Evolutionary conservation across 352 stramenopile genomes (phyloP).

Genomic region (Peronospora belbahrii): DNA sequence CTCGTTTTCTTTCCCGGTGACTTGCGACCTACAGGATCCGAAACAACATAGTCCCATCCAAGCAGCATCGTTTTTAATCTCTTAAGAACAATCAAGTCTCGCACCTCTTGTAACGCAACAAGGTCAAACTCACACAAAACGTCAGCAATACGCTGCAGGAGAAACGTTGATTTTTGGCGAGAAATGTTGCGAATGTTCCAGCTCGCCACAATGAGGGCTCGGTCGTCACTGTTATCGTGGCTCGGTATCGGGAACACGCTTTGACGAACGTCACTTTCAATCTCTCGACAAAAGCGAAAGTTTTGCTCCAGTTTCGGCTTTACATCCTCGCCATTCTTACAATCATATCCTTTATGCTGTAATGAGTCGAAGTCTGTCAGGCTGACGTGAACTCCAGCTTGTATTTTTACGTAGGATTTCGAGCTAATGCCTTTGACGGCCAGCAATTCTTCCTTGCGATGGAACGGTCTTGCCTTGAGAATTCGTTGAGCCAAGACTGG

Average conservation of each 20-base stretch:
- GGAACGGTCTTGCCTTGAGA: conserved; percentile 37
- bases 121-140: conserved; percentile 57
- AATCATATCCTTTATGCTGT: neutral
- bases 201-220: conserved; percentile 41
- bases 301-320: conserved; percentile 3
- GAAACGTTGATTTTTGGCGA: conserved; percentile 26
- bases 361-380: neutral
- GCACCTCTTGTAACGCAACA: conserved; percentile 59
- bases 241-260: conserved; percentile 23
- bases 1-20: conserved; percentile 19
- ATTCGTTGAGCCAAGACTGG: conserved; percentile 35
- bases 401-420: conserved; percentile 37
- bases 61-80: conserved; percentile 43
- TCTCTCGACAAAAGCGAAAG: conserved; percentile 26
- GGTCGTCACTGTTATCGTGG: neutral
- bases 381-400: conserved; percentile 14
- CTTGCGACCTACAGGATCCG: conserved; percentile 26
- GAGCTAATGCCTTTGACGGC: conserved; percentile 39
- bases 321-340: neutral
- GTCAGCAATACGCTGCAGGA: conserved; percentile 39
- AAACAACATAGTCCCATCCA: conserved; percentile 55
- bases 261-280: conserved; percentile 29
- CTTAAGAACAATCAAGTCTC: conserved; percentile 55
- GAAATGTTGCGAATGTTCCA: conserved; percentile 78
- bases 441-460: conserved; percentile 40